Base-by-base conservation (phyloP, 108 stramenopile species). In the Cyclotella choctawhatcheeana region DNA sequence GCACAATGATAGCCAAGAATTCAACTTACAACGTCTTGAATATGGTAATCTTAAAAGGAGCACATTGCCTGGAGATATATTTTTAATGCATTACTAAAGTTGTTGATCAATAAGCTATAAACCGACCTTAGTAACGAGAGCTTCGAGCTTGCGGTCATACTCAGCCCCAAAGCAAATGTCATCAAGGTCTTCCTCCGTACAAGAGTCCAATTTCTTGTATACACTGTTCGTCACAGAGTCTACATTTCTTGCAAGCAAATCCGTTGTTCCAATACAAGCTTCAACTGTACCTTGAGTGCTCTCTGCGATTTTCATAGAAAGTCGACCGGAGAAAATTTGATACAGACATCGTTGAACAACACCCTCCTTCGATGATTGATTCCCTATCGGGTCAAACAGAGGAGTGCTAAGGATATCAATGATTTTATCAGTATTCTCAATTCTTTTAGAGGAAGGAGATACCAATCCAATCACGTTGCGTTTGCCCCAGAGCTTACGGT, bases 331-430 rank as follows among this genome's bases (percentile, higher is more conserved):
- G 48, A 37, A 64, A 26, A 78, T 71, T 17, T 71, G 47, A 65
- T 78, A 78, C 62, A 78, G 32, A 33, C 56, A 59, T 66, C 77
- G 53, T 64, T 71, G 69, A 17, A 78, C 48, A 3, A 61, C 56
- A 35, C 60, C 55, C 44, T 78, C 77, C 37, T 78, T 78, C 18
- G 47, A 31, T 5, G 69, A 56, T 66, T 78, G 77, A 64, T 71
- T 64, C 14, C 77, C 77, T 22, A 43, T 27, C 16, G 25, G 31
- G 35, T 78, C 77, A 66, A 78, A 78, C 22, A 78, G 47, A 26
- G 77, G 69, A 54, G 64, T 44, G 13, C 48, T 44, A 44, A 78
- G 26, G 30, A 66, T 25, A 34, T 64, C 77, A 43, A 71, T 66
- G 21, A 78, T 71, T 66, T 66, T 60, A 53, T 71, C 77, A 21